These are phyloP conservation scores for Ophiocordyceps polyrhachis-furcata DNA, from an alignment of 2,329 filamentous ascomycete species.

Conservation along the genomic window DNA sequence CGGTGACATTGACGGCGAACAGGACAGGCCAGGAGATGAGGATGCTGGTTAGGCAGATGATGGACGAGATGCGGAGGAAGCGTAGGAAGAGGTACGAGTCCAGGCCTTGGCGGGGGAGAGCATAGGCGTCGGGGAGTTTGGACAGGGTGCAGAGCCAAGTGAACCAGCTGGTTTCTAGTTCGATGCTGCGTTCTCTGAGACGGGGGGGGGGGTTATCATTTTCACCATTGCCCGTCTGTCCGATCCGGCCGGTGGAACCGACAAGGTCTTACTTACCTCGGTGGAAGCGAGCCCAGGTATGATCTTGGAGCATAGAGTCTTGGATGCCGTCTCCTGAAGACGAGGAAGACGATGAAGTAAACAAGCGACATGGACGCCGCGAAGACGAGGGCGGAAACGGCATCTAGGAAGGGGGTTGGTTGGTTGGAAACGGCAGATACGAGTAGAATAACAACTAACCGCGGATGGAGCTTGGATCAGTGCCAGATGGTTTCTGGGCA, in stretches of 20 bases:
- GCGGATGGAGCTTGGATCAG: too few relatives aligned
- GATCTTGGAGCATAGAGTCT: slow-evolving; percentile 38
- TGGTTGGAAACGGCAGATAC: too few relatives aligned
- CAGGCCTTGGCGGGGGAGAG: slow-evolving; percentile 72
- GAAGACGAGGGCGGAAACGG: slow-evolving; percentile 26
- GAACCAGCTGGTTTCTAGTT: slow-evolving; percentile 36
- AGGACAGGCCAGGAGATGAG: slow-evolving; percentile 74
- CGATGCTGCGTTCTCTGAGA: slow-evolving; percentile 34
- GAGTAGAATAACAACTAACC: too few relatives aligned
- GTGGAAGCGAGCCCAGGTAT: slow-evolving; percentile 27
- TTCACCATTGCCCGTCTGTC: too few relatives aligned
- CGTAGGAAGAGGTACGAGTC: slow-evolving; percentile 81
- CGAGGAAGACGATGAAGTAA: slow-evolving; percentile 24
- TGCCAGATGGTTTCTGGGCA: too few relatives aligned
- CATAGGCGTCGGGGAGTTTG: slow-evolving; percentile 52
- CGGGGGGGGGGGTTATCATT: too few relatives aligned
- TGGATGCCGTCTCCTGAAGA: slow-evolving; percentile 25
- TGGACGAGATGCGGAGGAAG: slow-evolving; percentile 57
- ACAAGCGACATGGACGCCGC: slow-evolving; percentile 28
- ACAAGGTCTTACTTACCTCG: too few relatives aligned
- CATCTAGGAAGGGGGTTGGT: too few relatives aligned
- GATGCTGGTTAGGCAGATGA: slow-evolving; percentile 65
- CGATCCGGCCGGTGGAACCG: too few relatives aligned
- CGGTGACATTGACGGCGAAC: slow-evolving; percentile 69
- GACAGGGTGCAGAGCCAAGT: slow-evolving; percentile 45